Evolutionary conservation across 2,329 filamentous ascomycete species (phyloP).

Genomic region (Ceratocystiopsis brevicomis): DNA sequence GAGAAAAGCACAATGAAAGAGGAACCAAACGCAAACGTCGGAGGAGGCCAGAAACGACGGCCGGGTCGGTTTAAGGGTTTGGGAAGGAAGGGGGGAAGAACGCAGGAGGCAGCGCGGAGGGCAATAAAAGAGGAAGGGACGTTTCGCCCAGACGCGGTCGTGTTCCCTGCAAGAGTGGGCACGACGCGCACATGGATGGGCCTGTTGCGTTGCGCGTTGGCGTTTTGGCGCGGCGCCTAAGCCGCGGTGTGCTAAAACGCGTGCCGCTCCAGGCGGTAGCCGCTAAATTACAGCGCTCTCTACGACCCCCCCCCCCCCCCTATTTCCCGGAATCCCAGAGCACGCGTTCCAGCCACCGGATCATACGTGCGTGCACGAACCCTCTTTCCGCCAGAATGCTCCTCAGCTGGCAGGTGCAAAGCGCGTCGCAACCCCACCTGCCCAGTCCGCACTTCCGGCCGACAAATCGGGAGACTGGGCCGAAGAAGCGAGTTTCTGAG

Average conservation of each 20-base stretch:
- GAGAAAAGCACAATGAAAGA: too few species aligned
- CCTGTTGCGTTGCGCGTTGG: slow-evolving; percentile 8
- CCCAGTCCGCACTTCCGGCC: not conserved
- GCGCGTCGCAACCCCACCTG: slow-evolving; percentile 7
- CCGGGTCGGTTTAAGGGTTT: not conserved
- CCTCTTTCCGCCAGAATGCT: too few species aligned
- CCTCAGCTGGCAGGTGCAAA: too few species aligned
- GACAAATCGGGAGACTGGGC: not conserved
- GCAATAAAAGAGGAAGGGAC: slow-evolving; percentile 6
- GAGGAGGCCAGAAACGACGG: not conserved
- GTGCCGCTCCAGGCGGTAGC: too few species aligned
- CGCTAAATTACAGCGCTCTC: too few species aligned
- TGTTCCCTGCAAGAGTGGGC: slow-evolving; percentile 7
- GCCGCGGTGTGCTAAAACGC: not conserved
- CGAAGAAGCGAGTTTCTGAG: not conserved
- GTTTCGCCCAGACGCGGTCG: slow-evolving; percentile 8
- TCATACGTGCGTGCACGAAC: too few species aligned
- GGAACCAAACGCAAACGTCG: too few species aligned
- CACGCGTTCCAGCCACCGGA: too few species aligned
- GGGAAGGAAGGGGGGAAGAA: not conserved
- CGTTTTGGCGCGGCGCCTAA: slow-evolving; percentile 8
- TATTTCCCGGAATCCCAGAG: too few species aligned
- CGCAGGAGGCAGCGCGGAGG: not conserved
- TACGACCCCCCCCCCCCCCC: too few species aligned
- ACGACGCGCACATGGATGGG: slow-evolving; percentile 7